phyloP scores from a whole-genome alignment of 2,329 filamentous ascomycete species.

The Chalaropsis ovoidea region DNA sequence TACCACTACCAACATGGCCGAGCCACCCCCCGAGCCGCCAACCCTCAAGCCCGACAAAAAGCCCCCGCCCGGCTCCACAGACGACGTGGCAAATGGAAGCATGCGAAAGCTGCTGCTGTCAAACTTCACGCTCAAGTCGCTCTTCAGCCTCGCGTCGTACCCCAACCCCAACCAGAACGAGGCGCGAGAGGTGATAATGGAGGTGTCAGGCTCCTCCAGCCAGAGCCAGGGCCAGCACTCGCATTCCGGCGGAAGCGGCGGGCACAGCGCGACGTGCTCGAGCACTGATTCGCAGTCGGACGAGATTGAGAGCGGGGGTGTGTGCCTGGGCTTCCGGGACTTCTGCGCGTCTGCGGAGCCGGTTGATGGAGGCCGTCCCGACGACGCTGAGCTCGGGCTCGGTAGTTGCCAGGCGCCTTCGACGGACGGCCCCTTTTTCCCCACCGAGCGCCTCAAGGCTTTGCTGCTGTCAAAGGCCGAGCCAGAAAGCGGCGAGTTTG shows the following conservation, averaged over 20 bases:
- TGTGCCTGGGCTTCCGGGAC: neutral
- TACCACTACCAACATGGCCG: neutral
- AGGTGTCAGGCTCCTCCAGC: conserved; percentile 33
- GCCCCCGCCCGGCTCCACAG: neutral
- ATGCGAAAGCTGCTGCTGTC: conserved; percentile 15
- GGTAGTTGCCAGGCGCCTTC: neutral
- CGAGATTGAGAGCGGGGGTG: neutral
- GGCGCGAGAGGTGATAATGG: conserved; percentile 32
- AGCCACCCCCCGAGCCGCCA: neutral
- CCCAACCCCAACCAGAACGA: conserved; percentile 45
- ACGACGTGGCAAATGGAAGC: neutral
- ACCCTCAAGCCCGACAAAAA: neutral
- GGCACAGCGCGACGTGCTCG: neutral
- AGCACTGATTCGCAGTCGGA: neutral
- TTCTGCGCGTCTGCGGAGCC: neutral
- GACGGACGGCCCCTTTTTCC: neutral
- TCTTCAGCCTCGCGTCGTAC: conserved; percentile 47
- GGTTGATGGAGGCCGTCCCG: neutral
- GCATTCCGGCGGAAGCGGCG: neutral
- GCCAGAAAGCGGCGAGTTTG: neutral
- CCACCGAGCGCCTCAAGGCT: neutral
- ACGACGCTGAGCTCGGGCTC: neutral
- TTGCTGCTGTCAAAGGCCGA: neutral
- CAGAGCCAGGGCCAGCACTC: neutral
- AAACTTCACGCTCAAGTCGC: conserved; percentile 37